phyloP scores from a whole-genome alignment of 768 basidiomycete genomes.

The Lactarius hatsudake region DNA sequence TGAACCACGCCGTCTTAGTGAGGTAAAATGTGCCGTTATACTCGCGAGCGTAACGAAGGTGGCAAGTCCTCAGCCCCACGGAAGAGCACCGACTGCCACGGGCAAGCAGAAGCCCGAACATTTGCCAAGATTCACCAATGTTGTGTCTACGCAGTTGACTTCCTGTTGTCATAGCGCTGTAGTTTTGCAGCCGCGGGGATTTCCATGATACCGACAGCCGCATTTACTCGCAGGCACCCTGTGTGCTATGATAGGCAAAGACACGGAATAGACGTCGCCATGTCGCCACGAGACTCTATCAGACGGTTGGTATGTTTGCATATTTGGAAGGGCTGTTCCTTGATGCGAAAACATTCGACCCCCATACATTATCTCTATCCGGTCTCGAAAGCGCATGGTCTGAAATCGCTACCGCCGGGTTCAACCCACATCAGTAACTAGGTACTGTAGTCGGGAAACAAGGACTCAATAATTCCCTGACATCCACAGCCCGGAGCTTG shows the following conservation, averaged over 20 bases:
- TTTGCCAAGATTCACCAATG: background rate
- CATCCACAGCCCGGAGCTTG: background rate
- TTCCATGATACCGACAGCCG: background rate
- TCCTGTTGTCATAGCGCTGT: slow-evolving; percentile 11
- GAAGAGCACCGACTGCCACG: background rate
- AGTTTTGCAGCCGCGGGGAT: background rate
- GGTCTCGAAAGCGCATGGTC: background rate
- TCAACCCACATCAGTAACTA: background rate
- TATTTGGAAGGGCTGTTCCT: background rate
- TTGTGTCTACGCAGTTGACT: background rate
- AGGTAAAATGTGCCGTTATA: background rate
- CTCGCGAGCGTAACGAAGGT: background rate
- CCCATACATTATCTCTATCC: background rate
- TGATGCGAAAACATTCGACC: background rate
- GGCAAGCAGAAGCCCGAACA: background rate
- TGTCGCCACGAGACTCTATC: background rate
- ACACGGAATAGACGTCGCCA: background rate
- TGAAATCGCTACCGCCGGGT: background rate
- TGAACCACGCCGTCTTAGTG: background rate
- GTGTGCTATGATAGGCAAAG: background rate
- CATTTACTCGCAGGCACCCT: background rate
- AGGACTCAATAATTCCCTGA: background rate
- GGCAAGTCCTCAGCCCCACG: background rate
- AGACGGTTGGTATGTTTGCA: background rate
- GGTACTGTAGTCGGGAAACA: background rate